Base-by-base conservation (phyloP, 2,329 filamentous ascomycete genomes). In the Phyllosticta citriasiana region DNA sequence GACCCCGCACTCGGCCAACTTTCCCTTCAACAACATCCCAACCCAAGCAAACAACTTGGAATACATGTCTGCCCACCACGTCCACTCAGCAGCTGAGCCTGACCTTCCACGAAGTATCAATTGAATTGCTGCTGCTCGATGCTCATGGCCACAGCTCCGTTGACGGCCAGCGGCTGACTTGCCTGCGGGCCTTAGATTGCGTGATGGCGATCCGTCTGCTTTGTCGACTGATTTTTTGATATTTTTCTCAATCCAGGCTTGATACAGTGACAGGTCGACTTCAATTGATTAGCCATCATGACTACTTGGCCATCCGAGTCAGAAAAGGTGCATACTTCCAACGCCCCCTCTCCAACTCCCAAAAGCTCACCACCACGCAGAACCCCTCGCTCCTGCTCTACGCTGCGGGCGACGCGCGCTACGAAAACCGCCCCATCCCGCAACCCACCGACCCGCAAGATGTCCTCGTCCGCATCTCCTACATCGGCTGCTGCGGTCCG, bases 331-430 rank as follows among this genome's bases (percentile, higher is more conserved):
- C 51, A 54, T 57, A 55, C 19, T 25, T 53, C 10, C 14, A n/a
- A 50, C 35, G 33, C 30, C 19, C 25, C 50, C n/a, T 16, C 33
- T 19, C 3, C 16, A 8, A 22, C 22, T 5, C 14, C 19, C 33
- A 10, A 12, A 12, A 14, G 8, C 19, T 16, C 25, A 53, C 50
- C 50, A 53, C 50, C 30, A 10, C 51, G 24, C 64, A 72, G 61
- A 79, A 79, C 61, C 76, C 74, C 2, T 77, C 75, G 0, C 73
- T 76, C 55, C 67, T 78, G 2, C 70, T 79, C 1, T 76, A 77
- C 60, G 72, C 71, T 2, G 66, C 76, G 0, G 68, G 70, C 19
- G 69, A 72, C 47, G 74, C 73, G 4, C 70, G 68, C 51, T 67
- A 76, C 25, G 72, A 77, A 65, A 72, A 78, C 57, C 68, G 64